Percentiles rank a stretch among this genome's conserved stretches.
Evolutionary conservation across 2,329 filamentous ascomycete genomes (phyloP).

Genomic region (Fusarium pseudonygamai): DNA sequence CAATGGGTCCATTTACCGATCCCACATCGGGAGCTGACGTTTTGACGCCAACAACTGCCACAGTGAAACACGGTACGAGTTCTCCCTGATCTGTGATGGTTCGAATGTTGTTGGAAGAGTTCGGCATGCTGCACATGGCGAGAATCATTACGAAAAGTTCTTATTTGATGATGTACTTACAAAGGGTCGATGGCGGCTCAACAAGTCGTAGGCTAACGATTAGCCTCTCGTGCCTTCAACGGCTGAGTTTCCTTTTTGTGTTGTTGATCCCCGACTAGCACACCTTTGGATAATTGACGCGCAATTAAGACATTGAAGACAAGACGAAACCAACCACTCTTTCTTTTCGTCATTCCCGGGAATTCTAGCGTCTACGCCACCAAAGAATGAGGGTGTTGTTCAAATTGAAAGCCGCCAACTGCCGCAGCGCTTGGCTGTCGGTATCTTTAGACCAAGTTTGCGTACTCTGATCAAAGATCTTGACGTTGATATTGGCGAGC

Average conservation of each 20-base stretch:
- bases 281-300: conserved; percentile 13
- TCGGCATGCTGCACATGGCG: background rate
- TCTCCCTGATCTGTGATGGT: background rate
- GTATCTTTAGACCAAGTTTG: background rate
- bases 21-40: conserved; percentile 23
- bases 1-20: conserved; percentile 19
- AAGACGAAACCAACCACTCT: conserved; percentile 21
- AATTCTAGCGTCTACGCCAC: conserved; percentile 34
- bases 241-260: conserved; percentile 15
- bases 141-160: background rate
- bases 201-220: conserved; percentile 1
- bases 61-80: conserved; percentile 16
- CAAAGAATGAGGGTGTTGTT: background rate
- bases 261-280: conserved; percentile 9
- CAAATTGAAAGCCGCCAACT: conserved; percentile 4
- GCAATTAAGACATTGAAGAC: conserved; percentile 23
- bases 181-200: background rate
- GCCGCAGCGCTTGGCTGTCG: background rate
- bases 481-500: background rate
- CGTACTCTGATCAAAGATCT: background rate
- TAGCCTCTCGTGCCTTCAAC: conserved; percentile 25
- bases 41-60: background rate
- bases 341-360: conserved; percentile 16
- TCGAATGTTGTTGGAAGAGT: background rate
- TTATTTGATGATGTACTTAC: conserved; percentile 6